phyloP scores from a whole-genome alignment of 2,329 filamentous ascomycete genomes.

The Apiospora phragmitis region DNA sequence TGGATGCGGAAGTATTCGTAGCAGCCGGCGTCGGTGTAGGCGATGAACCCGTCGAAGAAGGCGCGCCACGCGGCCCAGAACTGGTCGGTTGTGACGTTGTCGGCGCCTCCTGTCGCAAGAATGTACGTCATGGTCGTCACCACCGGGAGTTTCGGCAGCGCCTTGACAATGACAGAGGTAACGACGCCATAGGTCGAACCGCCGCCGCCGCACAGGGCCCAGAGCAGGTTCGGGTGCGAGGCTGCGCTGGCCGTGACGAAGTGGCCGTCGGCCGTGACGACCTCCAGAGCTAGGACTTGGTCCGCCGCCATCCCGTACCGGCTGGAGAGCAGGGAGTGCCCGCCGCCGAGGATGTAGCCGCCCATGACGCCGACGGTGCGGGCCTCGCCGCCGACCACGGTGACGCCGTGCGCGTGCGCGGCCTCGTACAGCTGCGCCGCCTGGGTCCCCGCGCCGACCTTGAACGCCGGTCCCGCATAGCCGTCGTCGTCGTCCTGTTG shows the following conservation, averaged over 20 bases:
- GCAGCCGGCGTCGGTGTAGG: conserved; percentile 31
- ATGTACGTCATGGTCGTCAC: conserved; percentile 21
- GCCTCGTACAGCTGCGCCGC: conserved; percentile 39
- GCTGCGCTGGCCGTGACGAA: conserved; percentile 44
- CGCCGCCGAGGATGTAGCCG: conserved; percentile 59
- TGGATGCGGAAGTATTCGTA: conserved; percentile 20
- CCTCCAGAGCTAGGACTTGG: conserved; percentile 48
- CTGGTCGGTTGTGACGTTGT: conserved; percentile 23
- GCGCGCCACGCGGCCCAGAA: conserved; percentile 32
- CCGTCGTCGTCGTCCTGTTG: no score
- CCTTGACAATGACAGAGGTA: conserved; percentile 24
- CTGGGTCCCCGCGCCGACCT: conserved; percentile 48
- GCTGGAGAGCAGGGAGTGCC: conserved; percentile 54
- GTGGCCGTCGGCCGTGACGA: conserved; percentile 48
- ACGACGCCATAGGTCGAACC: conserved; percentile 52
- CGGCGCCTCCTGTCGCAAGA: conserved; percentile 22
- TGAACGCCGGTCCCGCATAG: conserved; percentile 47
- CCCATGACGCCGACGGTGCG: conserved; percentile 53
- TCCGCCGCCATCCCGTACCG: conserved; percentile 60
- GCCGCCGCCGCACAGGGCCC: conserved; percentile 52
- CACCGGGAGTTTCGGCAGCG: conserved; percentile 20
- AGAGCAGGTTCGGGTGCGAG: conserved; percentile 49
- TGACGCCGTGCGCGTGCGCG: conserved; percentile 37
- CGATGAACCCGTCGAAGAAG: conserved; percentile 31
- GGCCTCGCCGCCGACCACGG: conserved; percentile 48